Evolutionary conservation across 1,284 basidiomycete genomes (phyloP).

Genomic region (Melanopsichium pennsylvanicum): DNA sequence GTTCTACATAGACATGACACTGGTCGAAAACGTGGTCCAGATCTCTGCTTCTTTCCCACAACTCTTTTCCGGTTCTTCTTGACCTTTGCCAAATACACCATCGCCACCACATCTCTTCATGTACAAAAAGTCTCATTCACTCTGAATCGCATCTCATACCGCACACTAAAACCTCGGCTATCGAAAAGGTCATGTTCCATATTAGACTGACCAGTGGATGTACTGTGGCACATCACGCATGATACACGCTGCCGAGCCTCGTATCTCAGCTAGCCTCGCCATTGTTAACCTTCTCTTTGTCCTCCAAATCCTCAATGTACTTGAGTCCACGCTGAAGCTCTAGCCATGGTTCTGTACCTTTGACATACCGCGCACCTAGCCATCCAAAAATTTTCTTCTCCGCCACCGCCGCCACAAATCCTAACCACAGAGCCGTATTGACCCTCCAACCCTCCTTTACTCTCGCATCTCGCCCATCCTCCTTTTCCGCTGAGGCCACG

Average conservation of each 20-base stretch:
- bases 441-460: slow-evolving; percentile 14
- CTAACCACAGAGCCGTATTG: slow-evolving; percentile 4
- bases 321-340: slow-evolving; percentile 25
- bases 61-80: slow-evolving; percentile 32
- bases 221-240: no score
- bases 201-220: no score
- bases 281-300: not conserved
- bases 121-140: not conserved
- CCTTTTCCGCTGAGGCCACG: slow-evolving; percentile 66
- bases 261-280: slow-evolving; percentile 16
- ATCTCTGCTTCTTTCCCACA: slow-evolving; percentile 45
- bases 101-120: not conserved
- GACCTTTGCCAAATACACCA: not conserved
- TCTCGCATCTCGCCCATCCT: not conserved
- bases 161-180: not conserved
- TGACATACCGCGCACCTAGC: slow-evolving; percentile 47
- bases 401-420: slow-evolving; percentile 9
- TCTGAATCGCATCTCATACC: no score
- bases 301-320: not conserved
- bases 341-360: slow-evolving; percentile 44
- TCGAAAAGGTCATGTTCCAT: no score
- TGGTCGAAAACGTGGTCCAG: slow-evolving; percentile 55
- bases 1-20: slow-evolving; percentile 46
- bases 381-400: slow-evolving; percentile 29
- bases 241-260: slow-evolving; percentile 21